phyloP scores from a whole-genome alignment of 345 rosid species.

The Balakata baccata region DNA sequence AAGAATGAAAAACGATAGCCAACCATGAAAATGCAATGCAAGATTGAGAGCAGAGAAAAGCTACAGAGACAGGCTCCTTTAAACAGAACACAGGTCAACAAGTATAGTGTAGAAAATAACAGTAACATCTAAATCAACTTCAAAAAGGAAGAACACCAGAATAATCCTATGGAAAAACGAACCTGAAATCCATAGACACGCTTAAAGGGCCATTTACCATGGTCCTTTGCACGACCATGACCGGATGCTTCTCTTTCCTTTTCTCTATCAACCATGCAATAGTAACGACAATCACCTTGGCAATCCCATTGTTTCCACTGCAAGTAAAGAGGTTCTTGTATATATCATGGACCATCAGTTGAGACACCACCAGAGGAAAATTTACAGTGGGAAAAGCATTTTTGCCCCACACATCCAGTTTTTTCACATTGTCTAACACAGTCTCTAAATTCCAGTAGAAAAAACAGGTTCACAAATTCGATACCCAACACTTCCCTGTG shows the following conservation, averaged over 20 bases:
- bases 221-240: slow-evolving; percentile 67
- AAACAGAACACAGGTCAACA: slow-evolving; percentile 10
- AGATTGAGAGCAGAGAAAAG: slow-evolving; percentile 72
- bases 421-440: slow-evolving; percentile 70
- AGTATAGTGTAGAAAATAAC: not conserved
- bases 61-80: slow-evolving; percentile 87
- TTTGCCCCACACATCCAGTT: slow-evolving; percentile 75
- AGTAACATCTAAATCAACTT: not conserved
- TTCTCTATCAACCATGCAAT: slow-evolving; percentile 84
- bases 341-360: slow-evolving; percentile 69
- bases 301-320: slow-evolving; percentile 90
- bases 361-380: slow-evolving; percentile 76
- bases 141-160: not conserved
- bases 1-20: slow-evolving; percentile 84
- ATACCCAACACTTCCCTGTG: no score
- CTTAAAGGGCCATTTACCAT: slow-evolving; percentile 83
- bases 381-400: slow-evolving; percentile 78
- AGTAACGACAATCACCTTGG: slow-evolving; percentile 56
- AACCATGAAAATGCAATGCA: slow-evolving; percentile 77
- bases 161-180: slow-evolving; percentile 1
- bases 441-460: slow-evolving; percentile 36
- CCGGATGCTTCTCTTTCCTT: slow-evolving; percentile 62
- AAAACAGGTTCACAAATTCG: not conserved
- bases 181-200: slow-evolving; percentile 84
- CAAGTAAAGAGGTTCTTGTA: slow-evolving; percentile 81